Base-by-base conservation (phyloP, 805 yeast genomes). In the Starmerella floricola region DNA sequence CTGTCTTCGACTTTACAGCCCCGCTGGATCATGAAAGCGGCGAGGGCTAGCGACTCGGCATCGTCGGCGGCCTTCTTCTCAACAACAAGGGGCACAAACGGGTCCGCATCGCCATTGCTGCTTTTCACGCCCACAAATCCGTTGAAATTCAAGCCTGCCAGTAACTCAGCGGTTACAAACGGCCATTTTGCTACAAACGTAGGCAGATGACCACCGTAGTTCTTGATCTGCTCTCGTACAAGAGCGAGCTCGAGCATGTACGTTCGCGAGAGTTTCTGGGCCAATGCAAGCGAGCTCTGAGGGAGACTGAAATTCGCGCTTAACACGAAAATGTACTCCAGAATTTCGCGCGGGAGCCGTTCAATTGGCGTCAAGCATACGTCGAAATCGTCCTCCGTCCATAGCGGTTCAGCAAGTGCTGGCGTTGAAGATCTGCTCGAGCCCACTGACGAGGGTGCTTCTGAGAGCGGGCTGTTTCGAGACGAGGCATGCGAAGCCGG, bases 51-150 rank as follows among this genome's bases (percentile, higher is more conserved):
- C 26, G 26, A 6, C 26, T 23, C 10, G 10, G 26, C 8, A 20
- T 30, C 32, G 18, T 8, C 6, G 8, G 8, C 11, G 12, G 18
- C 16, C 11, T 31, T 16, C 13, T 55, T 74, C 81, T 47, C 68
- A 79, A 52, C 80, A 79, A 57, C 63, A 79, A 49, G 91, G 79
- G 66, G 95, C 88, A 29, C 93, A 93, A 4, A 78, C 80, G 2
- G 93, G 91, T 21, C 42, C 24, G 32, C 12, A 12, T 19, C 27
- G 13, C 26, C 29, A 19, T 38, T 20, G 34, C 13, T 8, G 19
- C 19, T 20, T 5, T 10, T 31, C 21, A 15, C 27, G 33, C 21
- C 18, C 11, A 13, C 20, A 76, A 55, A 81, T 87, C 1, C 67
- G 76, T n/a, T 62, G 79, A 42, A 82, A 76, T 59, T 71, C 88